These are phyloP conservation scores for Teratosphaeria viscida DNA, from an alignment of 2,329 filamentous ascomycete species.

Conservation along the genomic window DNA sequence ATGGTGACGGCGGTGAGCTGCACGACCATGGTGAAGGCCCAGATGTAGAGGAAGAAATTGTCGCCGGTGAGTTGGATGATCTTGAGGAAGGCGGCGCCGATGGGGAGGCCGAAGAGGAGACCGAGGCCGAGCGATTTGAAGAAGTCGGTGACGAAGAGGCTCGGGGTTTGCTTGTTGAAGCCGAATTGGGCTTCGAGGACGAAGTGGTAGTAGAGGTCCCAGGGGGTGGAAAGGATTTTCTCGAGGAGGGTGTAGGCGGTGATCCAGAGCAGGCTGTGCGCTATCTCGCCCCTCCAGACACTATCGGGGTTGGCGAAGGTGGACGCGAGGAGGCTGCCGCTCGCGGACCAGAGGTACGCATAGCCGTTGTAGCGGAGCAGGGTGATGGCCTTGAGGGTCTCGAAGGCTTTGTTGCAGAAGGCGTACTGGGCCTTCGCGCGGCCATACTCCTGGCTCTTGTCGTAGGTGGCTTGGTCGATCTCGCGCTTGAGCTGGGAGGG, in stretches of 20 bases:
- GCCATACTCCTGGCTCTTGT: slow-evolving; percentile 78
- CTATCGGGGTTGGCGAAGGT: slow-evolving; percentile 49
- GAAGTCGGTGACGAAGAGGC: slow-evolving; percentile 80
- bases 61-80: slow-evolving; percentile 92
- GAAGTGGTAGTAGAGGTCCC: slow-evolving; percentile 85
- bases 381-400: slow-evolving; percentile 76
- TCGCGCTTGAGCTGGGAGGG: slow-evolving; percentile 83
- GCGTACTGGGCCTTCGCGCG: slow-evolving; percentile 89
- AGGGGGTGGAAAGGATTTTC: slow-evolving; percentile 67
- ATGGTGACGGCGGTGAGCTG: slow-evolving; percentile 94
- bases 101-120: slow-evolving; percentile 69
- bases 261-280: slow-evolving; percentile 86
- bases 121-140: slow-evolving; percentile 81
- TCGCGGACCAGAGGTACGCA: slow-evolving; percentile 78
- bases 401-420: slow-evolving; percentile 70
- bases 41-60: slow-evolving; percentile 96
- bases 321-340: slow-evolving; percentile 61
- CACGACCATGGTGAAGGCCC: slow-evolving; percentile 79
- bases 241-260: slow-evolving; percentile 76
- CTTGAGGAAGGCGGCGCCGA: slow-evolving; percentile 82
- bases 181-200: slow-evolving; percentile 94
- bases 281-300: slow-evolving; percentile 76
- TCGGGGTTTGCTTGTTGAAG: slow-evolving; percentile 95
- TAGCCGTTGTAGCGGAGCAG: slow-evolving; percentile 87
- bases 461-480: slow-evolving; percentile 79